Base-by-base conservation (phyloP, 1,139 yeast species). In the Blastobotrys petasosporus region DNA sequence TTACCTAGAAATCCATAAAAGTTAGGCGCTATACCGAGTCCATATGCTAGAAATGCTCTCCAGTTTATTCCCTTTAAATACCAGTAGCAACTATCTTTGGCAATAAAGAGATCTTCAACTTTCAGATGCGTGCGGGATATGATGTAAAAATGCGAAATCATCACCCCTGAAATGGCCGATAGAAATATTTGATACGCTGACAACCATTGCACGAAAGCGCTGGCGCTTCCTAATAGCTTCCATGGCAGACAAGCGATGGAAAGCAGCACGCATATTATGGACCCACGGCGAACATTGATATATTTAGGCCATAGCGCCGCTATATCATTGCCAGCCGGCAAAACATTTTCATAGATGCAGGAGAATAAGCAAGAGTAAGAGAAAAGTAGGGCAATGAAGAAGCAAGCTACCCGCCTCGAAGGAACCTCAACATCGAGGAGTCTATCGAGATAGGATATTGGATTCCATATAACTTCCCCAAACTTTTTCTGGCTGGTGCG, bases 1-100 rank as follows among this genome's bases (percentile, higher is more conserved):
- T 63, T 59, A 38, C 90, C 92, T 34, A 84, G 85, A 55, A 84
- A 84, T 3, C 94, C 94, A 39, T 82, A 85, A 54, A 85, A 79
- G 57, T 84, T 82, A 31, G 88, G 90, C 40, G 79, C 70, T 49
- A 85, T 79, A 52, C 94, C 94, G 56, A 82, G 72, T 49, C 83
- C 63, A 62, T 84, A 44, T 13, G 40, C 42, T 2, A 17, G 13
- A 28, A 35, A 39, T 5, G 39, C 41, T 1, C 94, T 76, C 86
- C 87, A 82, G 62, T 85, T 85, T 61, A 75, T 57, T 39, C 94
- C 94, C 42, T 60, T 55, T 15, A 61, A 68, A 63, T 71, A 85
- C 61, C 74, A 70, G 65, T 84, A 84, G 7, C 33, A 30, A 32
- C 30, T 28, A 5, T 42, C 75, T 66, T n/a, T 64, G 58, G 56